Base-by-base conservation (phyloP, 108 stramenopile genomes). In the Tribonema minus region DNA sequence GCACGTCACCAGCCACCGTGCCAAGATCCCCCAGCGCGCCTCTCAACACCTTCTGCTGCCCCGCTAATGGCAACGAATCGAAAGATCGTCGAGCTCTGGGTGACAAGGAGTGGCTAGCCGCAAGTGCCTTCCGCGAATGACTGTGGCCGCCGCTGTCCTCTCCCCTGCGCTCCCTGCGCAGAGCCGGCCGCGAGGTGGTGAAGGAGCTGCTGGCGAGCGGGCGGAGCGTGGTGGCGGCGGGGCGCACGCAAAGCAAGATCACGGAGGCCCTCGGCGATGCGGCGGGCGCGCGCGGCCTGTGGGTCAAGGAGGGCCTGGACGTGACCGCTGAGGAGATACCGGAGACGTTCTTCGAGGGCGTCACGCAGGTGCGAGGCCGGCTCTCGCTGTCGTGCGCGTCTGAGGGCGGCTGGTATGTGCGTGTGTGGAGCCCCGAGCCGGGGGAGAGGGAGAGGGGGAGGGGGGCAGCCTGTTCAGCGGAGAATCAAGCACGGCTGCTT, bases 171-270 rank as follows among this genome's bases (percentile, higher is more conserved):
- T n/a, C n/a, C n/a, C n/a, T n/a, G n/a, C n/a, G 79, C 3, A 58
- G 68, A 36, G 68, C 79, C 0, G 79, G 79, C 3, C 79, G 38
- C 4, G 28, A 31, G 27, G 68, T 80, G 20, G 79, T 80, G 46
- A 41, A 80, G 61, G 79, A 68, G 1, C 61, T 80, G 15, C 61
- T 80, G 40, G 39, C 30, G 7, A 30, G 63, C 61, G 70, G 70
- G 7, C 79, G 68, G 28, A 35, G 70, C n/a, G 79, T 80, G 34
- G 69, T 80, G 33, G 79, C 61, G 28, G 68, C 79, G 35, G 32
- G 38, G 25, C 31, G 79, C 25, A 69, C 26, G 12, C 31, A 80
- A n/a, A n/a, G n/a, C 39, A 60, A 61, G 63, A 58, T 35, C 23
- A 37, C 68, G 3, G 33, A 61, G 37, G 69, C 29, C 20, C 26